Evolutionary conservation across 2,329 filamentous ascomycete genomes (phyloP).

Genomic region (Exophiala phaeomuriformis): DNA sequence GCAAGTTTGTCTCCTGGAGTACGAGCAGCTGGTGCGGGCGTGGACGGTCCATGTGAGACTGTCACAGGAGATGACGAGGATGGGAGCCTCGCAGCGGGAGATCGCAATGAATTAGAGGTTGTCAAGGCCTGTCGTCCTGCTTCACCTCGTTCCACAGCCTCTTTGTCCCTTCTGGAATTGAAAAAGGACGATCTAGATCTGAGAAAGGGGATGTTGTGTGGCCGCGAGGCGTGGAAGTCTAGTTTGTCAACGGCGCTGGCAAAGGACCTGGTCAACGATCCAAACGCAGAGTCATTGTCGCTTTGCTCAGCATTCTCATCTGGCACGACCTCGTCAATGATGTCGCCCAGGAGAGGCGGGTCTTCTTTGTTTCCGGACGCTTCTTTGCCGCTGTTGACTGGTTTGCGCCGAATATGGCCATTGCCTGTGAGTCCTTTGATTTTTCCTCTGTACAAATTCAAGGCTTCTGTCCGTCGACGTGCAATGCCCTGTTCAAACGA

Average conservation of each 20-base stretch:
- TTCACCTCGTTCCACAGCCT: neutral
- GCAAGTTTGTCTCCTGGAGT: neutral
- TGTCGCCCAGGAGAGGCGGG: conserved; percentile 15
- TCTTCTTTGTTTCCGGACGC: neutral
- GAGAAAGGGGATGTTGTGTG: conserved; percentile 12
- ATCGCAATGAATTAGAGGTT: neutral
- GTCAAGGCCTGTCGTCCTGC: conserved; percentile 1
- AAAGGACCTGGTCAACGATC: conserved; percentile 24
- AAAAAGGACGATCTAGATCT: conserved; percentile 18
- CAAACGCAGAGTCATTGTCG: conserved; percentile 19
- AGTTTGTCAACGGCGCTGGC: conserved; percentile 24
- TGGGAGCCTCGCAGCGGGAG: neutral
- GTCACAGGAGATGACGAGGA: neutral
- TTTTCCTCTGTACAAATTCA: conserved; percentile 20
- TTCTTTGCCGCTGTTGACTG: conserved; percentile 10
- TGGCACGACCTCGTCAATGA: conserved; percentile 5
- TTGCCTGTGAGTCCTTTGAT: conserved; percentile 14
- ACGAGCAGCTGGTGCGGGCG: neutral
- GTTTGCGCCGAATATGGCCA: conserved; percentile 14
- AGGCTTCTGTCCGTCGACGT: conserved; percentile 9
- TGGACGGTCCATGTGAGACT: neutral
- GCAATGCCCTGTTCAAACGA: conserved; percentile 1
- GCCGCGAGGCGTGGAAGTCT: conserved; percentile 18
- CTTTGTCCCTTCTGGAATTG: conserved; percentile 5
- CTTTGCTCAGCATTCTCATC: conserved; percentile 9